phyloP scores from a whole-genome alignment of 2,329 filamentous ascomycete species.

The Penicillium sp. region DNA sequence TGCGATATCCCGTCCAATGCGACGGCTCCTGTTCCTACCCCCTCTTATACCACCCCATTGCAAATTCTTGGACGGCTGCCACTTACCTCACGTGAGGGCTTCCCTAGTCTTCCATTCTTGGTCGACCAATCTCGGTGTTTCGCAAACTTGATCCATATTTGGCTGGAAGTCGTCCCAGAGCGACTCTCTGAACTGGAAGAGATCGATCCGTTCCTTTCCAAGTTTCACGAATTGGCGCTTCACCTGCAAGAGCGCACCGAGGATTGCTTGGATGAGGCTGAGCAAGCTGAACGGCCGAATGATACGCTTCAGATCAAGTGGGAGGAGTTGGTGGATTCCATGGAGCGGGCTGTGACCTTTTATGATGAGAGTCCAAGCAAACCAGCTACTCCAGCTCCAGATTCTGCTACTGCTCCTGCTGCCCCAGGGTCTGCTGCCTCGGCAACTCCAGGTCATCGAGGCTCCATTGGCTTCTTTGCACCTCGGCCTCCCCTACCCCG shows the following conservation, averaged over 20 bases:
- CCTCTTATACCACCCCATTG: slow-evolving; percentile 88
- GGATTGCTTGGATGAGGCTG: slow-evolving; percentile 47
- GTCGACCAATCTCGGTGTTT: slow-evolving; percentile 87
- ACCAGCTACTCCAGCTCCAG: slow-evolving; percentile 37
- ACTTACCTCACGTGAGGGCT: slow-evolving; percentile 80
- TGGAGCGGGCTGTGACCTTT: slow-evolving; percentile 45
- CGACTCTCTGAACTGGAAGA: slow-evolving; percentile 41
- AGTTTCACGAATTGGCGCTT: slow-evolving; percentile 47
- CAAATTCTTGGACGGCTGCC: slow-evolving; percentile 84
- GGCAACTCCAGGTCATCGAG: slow-evolving; percentile 32
- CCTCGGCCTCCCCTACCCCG: slow-evolving; percentile 39
- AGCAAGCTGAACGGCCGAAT: slow-evolving; percentile 50
- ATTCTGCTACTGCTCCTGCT: slow-evolving; percentile 32
- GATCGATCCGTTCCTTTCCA: slow-evolving; percentile 38
- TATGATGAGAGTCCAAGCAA: slow-evolving; percentile 43
- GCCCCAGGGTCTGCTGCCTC: slow-evolving; percentile 19
- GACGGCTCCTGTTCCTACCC: slow-evolving; percentile 65
- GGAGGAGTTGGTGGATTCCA: slow-evolving; percentile 51
- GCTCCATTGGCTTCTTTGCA: slow-evolving; percentile 43
- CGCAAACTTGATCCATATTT: slow-evolving; percentile 71
- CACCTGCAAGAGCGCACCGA: slow-evolving; percentile 45
- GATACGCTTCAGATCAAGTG: slow-evolving; percentile 49
- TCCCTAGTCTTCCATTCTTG: slow-evolving; percentile 87
- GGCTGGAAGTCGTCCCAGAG: slow-evolving; percentile 44
- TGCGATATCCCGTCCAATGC: slow-evolving; percentile 78